These are phyloP conservation scores for Cucurbitaria berberidis DNA, from an alignment of 2,329 filamentous ascomycete species.

Conservation along the genomic window DNA sequence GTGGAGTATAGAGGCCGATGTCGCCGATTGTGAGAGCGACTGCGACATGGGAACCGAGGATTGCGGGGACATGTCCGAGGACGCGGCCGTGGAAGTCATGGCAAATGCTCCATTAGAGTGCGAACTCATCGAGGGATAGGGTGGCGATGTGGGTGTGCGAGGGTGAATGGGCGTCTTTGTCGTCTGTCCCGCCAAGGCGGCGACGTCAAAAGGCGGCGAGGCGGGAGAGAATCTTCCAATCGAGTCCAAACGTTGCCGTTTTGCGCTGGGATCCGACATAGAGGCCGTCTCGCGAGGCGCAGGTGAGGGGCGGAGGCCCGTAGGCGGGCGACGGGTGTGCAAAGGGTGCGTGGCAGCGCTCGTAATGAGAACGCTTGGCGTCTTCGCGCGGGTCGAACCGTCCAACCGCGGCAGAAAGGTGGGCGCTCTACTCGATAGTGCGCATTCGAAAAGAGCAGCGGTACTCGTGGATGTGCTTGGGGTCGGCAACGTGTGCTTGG, in stretches of 20 bases:
- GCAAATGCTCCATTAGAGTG: slow-evolving; percentile 47
- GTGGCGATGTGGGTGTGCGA: slow-evolving; percentile 57
- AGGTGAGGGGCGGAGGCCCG: slow-evolving; percentile 11
- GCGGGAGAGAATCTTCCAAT: slow-evolving; percentile 54
- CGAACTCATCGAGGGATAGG: slow-evolving; percentile 56
- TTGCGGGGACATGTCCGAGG: slow-evolving; percentile 49
- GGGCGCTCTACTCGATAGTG: slow-evolving; percentile 32
- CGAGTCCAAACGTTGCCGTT: slow-evolving; percentile 49
- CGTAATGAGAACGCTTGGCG: slow-evolving; percentile 36
- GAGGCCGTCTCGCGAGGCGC: slow-evolving; percentile 15
- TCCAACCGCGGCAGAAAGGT: slow-evolving; percentile 39
- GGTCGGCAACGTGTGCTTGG: slow-evolving; percentile 8
- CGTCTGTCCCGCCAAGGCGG: slow-evolving; percentile 45
- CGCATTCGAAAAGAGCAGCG: slow-evolving; percentile 35
- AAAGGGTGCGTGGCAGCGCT: slow-evolving; percentile 28
- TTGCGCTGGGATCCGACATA: slow-evolving; percentile 47
- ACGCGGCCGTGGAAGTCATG: slow-evolving; percentile 32
- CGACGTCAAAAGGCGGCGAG: slow-evolving; percentile 51
- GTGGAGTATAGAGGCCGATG: slow-evolving; percentile 36
- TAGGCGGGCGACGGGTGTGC: slow-evolving; percentile 22
- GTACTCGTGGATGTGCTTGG: slow-evolving; percentile 5
- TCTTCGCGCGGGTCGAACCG: slow-evolving; percentile 35
- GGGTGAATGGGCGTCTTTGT: slow-evolving; percentile 53
- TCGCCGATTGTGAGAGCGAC: slow-evolving; percentile 42
- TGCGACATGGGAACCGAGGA: slow-evolving; percentile 50